Evolutionary conservation across 164 flowering plant species (phyloP), one percentile per base, ranked within the genome.

Genomic region (Aristolochia contorta): DNA sequence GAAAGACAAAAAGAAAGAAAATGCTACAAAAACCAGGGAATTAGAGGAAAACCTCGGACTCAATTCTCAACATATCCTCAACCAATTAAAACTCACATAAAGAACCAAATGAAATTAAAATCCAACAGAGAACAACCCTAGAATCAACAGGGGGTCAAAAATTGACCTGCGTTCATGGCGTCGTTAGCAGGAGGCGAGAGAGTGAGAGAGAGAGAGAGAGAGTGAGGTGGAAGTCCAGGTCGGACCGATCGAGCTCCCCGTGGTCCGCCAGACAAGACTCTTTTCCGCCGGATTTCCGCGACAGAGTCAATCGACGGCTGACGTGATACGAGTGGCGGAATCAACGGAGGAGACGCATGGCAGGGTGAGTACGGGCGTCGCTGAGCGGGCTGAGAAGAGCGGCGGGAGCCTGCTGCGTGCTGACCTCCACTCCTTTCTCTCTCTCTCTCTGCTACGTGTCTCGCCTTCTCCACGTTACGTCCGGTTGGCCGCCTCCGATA

Each of bases 141-240:
- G 23, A 13, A 32, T 27, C 4, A 33, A 57, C 58, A 41, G 62
- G 58, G 58, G 53, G n/a, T 30, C 46, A 65, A 63, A 53, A 61
- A 70, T 59, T 57, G 56, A 76, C 80, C 82, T 68, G 73, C 20
- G 72, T 37, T 65, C 67, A 63, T 57, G 78, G 74, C 69, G 66
- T 25, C 16, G 16, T 33, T 13, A 66, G 63, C 21, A 53, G 54
- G 49, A 25, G 37, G 48, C 33, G 57, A 33, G 48, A 21, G 30
- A 22, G 14, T 21, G 30, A 1, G 3, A 16, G 43, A 13, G 30
- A 22, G 14, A 37, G 30, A 1, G 3, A 16, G 43, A 13, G 56
- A 59, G 47, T 73, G 78, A 80, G 68, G 76, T 75, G 76, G 76
- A 75, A 64, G 75, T 72, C 76, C 78, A 74, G 60, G 67, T 71